Evolutionary conservation across 306 rosid species (phyloP).

Genomic region (Prunus campanulata): DNA sequence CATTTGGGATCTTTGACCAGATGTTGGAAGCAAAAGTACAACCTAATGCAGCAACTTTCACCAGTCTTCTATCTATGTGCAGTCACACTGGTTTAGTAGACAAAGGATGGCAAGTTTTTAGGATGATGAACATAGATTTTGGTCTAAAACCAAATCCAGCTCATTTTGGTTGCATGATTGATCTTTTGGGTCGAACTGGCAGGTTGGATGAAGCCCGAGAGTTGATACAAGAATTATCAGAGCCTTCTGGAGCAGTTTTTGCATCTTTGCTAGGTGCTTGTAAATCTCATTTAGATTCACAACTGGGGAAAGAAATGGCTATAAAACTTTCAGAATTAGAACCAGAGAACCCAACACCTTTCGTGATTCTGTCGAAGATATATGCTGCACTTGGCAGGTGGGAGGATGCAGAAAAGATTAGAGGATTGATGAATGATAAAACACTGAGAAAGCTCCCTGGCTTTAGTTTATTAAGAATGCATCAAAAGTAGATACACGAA

Average conservation of each 20-base stretch:
- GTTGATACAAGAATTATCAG: conserved; percentile 40
- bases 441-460: conserved; percentile 55
- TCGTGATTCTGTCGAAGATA: conserved; percentile 60
- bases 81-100: conserved; percentile 73
- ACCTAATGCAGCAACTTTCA: conserved; percentile 66
- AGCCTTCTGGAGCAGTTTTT: conserved; percentile 55
- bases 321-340: conserved; percentile 52
- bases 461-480: conserved; percentile 52
- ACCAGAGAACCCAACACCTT: conserved; percentile 60
- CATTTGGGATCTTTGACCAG: conserved; percentile 44
- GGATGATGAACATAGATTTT: conserved; percentile 52
- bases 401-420: conserved; percentile 69
- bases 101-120: conserved; percentile 49
- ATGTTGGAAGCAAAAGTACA: conserved; percentile 48
- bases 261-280: conserved; percentile 79
- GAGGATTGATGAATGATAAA: conserved; percentile 47
- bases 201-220: conserved; percentile 51
- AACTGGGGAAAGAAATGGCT: conserved; percentile 63
- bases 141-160: conserved; percentile 52
- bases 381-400: conserved; percentile 70
- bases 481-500: conserved; percentile 26
- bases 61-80: conserved; percentile 60
- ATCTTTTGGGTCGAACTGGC: conserved; percentile 69
- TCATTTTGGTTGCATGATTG: conserved; percentile 64
- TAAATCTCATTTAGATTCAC: conserved; percentile 40